A percentile compares a stretch with the other conserved stretches of the same genome.
phyloP scores from a whole-genome alignment of 1,284 basidiomycete species.

The Apiotrichum gracile region DNA sequence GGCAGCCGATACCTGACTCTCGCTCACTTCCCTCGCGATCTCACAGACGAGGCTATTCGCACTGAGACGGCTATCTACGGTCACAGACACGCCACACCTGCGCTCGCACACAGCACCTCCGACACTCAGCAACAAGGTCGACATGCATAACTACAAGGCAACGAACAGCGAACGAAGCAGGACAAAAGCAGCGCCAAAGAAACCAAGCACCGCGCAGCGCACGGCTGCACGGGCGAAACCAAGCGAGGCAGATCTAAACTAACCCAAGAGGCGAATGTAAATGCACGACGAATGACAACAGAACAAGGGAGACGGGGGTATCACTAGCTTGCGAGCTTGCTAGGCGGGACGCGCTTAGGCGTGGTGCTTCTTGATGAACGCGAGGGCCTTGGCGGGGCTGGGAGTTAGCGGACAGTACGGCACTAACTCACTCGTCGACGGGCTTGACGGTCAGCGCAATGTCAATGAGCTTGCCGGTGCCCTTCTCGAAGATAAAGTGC shows the following conservation, averaged over 20 bases:
- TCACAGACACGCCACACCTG: not conserved
- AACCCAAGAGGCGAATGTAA: not conserved
- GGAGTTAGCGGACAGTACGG: not conserved
- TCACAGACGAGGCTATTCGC: too few species aligned
- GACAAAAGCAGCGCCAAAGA: not conserved
- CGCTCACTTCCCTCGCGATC: too few species aligned
- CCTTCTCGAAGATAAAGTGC: slow-evolving; percentile 84
- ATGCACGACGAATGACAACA: not conserved
- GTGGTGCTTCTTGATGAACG: slow-evolving; percentile 32
- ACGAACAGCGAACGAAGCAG: not conserved
- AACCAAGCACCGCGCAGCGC: not conserved
- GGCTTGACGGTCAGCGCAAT: slow-evolving; percentile 78
- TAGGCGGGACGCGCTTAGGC: not conserved
- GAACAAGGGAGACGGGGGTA: not conserved
- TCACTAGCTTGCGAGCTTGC: too few species aligned
- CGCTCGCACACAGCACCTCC: not conserved
- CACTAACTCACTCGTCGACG: slow-evolving; percentile 52
- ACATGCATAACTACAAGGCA: not conserved
- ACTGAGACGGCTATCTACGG: too few species aligned
- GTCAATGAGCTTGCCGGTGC: slow-evolving; percentile 70
- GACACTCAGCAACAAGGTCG: too few species aligned
- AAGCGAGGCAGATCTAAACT: not conserved
- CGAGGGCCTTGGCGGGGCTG: slow-evolving; percentile 26
- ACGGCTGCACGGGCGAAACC: not conserved
- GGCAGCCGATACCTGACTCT: too few species aligned